Conservation (phyloP, 129 eudicot genomes). For the Ambrosia trifida region DNA sequence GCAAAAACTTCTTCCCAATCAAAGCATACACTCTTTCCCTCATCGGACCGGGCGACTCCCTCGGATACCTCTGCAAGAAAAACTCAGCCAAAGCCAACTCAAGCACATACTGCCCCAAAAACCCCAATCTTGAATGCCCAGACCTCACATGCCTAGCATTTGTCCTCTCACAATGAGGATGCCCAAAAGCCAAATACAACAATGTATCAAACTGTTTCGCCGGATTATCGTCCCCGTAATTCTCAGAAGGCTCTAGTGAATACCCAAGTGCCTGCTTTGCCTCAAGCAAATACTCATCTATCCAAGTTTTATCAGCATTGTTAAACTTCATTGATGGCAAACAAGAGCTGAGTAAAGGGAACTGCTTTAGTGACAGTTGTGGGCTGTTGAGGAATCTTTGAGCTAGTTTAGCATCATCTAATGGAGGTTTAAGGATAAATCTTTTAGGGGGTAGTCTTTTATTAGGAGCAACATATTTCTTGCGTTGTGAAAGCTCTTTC, state of each 20-base stretch:
- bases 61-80: conserved; percentile 94
- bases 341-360: conserved; percentile 91
- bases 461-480: conserved; percentile 65
- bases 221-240: conserved; percentile 84
- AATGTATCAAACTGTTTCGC: conserved; percentile 93
- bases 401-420: conserved; percentile 80
- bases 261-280: conserved; percentile 96
- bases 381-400: conserved; percentile 92
- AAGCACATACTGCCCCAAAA: conserved; percentile 87
- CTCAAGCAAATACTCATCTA: conserved; percentile 85
- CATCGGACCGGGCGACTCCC: conserved; percentile 98
- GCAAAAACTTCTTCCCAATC: conserved; percentile 92
- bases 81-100: conserved; percentile 91
- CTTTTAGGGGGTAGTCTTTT: conserved; percentile 74
- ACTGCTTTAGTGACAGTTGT: conserved; percentile 77
- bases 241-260: conserved; percentile 86
- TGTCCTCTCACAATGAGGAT: conserved; percentile 89
- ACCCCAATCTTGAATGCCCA: conserved; percentile 83
- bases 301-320: conserved; percentile 88
- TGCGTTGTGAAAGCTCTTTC: conserved; percentile 77
- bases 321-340: conserved; percentile 67
- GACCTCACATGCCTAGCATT: conserved; percentile 80
- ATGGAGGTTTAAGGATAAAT: conserved; percentile 86
- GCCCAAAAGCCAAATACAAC: conserved; percentile 93
- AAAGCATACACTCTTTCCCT: conserved; percentile 92